Conservation (phyloP, 2,329 filamentous ascomycete genomes). For the Bipolaris oryzae region DNA sequence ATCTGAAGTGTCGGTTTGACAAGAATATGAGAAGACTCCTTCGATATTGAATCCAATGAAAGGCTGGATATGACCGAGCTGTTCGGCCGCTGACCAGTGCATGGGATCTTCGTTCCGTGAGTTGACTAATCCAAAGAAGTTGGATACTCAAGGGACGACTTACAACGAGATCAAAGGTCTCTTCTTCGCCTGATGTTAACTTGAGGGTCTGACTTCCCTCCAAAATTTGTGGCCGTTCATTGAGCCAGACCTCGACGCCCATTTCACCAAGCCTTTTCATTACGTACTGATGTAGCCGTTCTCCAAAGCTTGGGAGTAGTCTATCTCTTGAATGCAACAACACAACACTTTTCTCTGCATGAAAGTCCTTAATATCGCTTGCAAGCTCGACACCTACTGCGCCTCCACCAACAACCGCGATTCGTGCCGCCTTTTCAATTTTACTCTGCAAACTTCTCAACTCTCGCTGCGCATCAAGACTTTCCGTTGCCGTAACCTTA, state of each 20-base stretch:
- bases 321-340: slow-evolving; percentile 63
- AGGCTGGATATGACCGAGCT: slow-evolving; percentile 56
- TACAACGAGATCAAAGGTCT: not conserved
- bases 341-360: slow-evolving; percentile 62
- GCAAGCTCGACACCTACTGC: slow-evolving; percentile 68
- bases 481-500: slow-evolving; percentile 54
- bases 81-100: slow-evolving; percentile 63
- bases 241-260: slow-evolving; percentile 57
- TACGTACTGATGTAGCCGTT: slow-evolving; percentile 48
- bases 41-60: slow-evolving; percentile 51
- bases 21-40: slow-evolving; percentile 54
- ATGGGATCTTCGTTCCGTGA: slow-evolving; percentile 56
- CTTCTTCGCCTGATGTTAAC: not conserved
- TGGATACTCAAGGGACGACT: not conserved
- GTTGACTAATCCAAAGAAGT: not conserved
- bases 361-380: slow-evolving; percentile 62
- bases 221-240: slow-evolving; percentile 52
- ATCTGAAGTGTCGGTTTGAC: slow-evolving; percentile 66
- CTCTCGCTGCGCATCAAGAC: slow-evolving; percentile 52
- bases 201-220: slow-evolving; percentile 4
- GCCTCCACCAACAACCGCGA: slow-evolving; percentile 60
- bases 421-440: slow-evolving; percentile 55
- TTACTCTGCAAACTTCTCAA: slow-evolving; percentile 57
- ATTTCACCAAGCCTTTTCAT: slow-evolving; percentile 54
- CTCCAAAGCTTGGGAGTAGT: slow-evolving; percentile 60